Conservation (phyloP, 2,329 filamentous ascomycete genomes). For the Talaromyces sp. region DNA sequence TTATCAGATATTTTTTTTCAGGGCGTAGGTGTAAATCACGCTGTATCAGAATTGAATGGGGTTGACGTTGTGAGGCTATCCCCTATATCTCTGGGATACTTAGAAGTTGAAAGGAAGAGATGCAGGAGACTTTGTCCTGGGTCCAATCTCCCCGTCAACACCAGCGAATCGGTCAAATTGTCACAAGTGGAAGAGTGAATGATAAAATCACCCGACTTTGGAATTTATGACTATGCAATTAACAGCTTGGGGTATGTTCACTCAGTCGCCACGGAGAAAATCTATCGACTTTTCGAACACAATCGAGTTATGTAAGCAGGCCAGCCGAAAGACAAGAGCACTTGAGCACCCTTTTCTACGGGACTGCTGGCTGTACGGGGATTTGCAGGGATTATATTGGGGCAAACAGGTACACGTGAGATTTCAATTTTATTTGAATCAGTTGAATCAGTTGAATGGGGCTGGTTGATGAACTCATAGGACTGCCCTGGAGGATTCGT, state of each 20-base stretch:
- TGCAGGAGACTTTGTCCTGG: background rate
- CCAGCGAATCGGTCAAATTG: background rate
- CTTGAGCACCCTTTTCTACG: too few relatives aligned
- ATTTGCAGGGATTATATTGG: too few relatives aligned
- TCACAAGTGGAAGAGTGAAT: background rate
- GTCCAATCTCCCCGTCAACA: background rate
- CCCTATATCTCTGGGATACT: conserved; percentile 11
- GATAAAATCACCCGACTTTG: background rate
- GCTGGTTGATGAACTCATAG: too few relatives aligned
- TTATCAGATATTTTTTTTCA: background rate
- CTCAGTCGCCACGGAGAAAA: conserved; percentile 23
- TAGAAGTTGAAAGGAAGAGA: conserved; percentile 4
- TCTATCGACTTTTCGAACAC: conserved; percentile 14
- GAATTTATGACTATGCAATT: background rate
- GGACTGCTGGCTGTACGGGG: too few relatives aligned
- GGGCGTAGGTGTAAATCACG: background rate
- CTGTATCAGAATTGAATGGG: background rate
- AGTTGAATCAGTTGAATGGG: too few relatives aligned
- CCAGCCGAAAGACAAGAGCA: too few relatives aligned
- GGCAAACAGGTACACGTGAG: too few relatives aligned
- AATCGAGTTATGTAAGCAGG: conserved; percentile 18
- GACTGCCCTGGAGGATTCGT: too few relatives aligned
- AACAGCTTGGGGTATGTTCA: background rate
- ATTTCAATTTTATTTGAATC: too few relatives aligned
- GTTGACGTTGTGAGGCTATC: background rate